Evolutionary conservation across 2,329 filamentous ascomycete genomes (phyloP), one percentile per base, ranked within the genome.

Genomic region (Cytospora schulzeri): DNA sequence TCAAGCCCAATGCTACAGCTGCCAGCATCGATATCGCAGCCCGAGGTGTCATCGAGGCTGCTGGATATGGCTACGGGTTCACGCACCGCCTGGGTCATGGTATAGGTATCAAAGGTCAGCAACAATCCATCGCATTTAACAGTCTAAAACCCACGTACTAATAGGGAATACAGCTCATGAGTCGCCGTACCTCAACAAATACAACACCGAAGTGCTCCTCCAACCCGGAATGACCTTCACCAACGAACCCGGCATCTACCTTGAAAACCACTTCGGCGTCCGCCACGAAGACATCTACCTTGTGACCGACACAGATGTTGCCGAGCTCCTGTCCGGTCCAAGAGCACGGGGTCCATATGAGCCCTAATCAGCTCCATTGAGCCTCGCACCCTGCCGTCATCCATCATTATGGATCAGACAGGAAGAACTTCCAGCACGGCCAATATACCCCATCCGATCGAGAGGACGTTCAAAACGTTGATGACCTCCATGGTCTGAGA

Each of bases 21-120:
- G 86, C 86, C 1, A 81, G 78, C 50, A 83, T 89, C 2, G 86
- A 89, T 66, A 80, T 88, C 50, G 86, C 86, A 1, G 86, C 86
- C 7, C 79, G 86, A 1, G 74, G 75, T 0, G 77, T 88, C 24
- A 88, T 89, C 57, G 78, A 82, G 15, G 72, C 80, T 14, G 85
- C 84, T 0, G 86, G 85, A 0, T 88, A 88, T 65, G 85, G 83
- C 0, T 75, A 80, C 24, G 79, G 78, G 0, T 89, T 89, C 67
- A 88, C 86, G 1, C 86, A 89, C 68, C 80, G 86, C 1, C 76
- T 89, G 1, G 86, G 86, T 1, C 87, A 89, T 69, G 83, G 86
- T 1, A 88, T 89, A 56, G 87, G 86, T 0, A 88, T 89, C 71
- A 88, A 89, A 74, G 75, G 74, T 74, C n/a, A 68, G 22, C n/a